Conservation (phyloP, 768 basidiomycete species). For the Sporobolomyces phaffii region DNA sequence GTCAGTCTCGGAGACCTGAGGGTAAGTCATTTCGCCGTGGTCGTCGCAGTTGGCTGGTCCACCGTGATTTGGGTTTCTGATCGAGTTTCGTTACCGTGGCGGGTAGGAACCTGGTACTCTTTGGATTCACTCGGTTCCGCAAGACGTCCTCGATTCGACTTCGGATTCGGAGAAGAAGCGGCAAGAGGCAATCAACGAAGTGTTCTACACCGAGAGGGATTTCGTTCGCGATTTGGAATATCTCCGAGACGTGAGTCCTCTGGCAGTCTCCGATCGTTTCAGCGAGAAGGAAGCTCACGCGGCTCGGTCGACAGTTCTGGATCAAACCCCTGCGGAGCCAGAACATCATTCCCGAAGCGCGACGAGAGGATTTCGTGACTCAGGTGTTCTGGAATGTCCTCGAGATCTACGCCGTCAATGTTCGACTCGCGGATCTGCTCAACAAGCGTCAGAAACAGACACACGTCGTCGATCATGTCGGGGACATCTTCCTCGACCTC, state of each 20-base stretch:
- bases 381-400: conserved; percentile 98
- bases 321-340: conserved; percentile 72
- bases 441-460: conserved; percentile 92
- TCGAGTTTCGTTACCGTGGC: too few relatives aligned
- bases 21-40: too few relatives aligned
- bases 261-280: neutral
- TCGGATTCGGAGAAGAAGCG: conserved; percentile 88
- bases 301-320: conserved; percentile 60
- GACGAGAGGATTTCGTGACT: conserved; percentile 75
- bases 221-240: conserved; percentile 98
- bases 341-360: conserved; percentile 67
- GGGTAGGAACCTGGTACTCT: conserved; percentile 70
- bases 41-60: too few relatives aligned
- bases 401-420: conserved; percentile 88
- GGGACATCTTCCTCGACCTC: conserved; percentile 79
- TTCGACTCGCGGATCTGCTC: conserved; percentile 80
- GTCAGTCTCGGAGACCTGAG: conserved; percentile 75
- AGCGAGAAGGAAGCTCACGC: neutral
- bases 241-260: conserved; percentile 70
- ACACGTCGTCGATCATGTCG: conserved; percentile 84
- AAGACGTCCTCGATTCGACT: conserved; percentile 86
- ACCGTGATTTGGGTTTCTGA: neutral
- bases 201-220: conserved; percentile 86
- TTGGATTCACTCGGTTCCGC: conserved; percentile 94
- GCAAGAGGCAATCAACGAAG: conserved; percentile 97